These are phyloP conservation scores for Delphinella strobiligena DNA, from an alignment of 2,329 filamentous ascomycete species.

Conservation along the genomic window DNA sequence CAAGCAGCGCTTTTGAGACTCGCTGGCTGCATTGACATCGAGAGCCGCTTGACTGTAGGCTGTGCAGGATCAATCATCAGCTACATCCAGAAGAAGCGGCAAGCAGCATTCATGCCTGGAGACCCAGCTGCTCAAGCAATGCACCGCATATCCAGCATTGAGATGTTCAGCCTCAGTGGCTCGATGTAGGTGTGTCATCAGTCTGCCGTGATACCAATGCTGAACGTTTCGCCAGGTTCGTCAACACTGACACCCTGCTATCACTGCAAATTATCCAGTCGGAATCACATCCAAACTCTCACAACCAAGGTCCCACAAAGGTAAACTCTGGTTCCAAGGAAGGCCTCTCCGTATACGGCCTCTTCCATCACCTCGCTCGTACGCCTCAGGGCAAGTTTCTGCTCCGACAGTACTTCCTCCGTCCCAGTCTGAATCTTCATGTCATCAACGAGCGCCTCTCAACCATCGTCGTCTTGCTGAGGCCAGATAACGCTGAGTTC, in stretches of 20 bases:
- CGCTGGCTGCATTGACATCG: conserved; percentile 58
- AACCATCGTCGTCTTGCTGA: conserved; percentile 54
- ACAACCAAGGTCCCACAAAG: conserved; percentile 57
- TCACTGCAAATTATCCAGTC: conserved; percentile 77
- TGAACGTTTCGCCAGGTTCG: too few species aligned
- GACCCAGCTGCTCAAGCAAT: conserved; percentile 41
- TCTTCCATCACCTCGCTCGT: conserved; percentile 62
- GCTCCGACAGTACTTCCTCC: conserved; percentile 70
- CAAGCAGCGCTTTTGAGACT: conserved; percentile 57
- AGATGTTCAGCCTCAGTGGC: conserved; percentile 60
- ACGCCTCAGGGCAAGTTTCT: conserved; percentile 67
- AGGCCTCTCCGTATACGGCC: conserved; percentile 68
- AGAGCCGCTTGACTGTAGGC: conserved; percentile 61
- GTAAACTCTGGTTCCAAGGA: conserved; percentile 59
- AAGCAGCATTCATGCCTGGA: conserved; percentile 49
- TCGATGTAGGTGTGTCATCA: conserved; percentile 52
- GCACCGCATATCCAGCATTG: conserved; percentile 51
- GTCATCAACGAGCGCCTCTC: conserved; percentile 61
- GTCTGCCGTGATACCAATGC: too few species aligned
- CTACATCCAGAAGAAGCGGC: conserved; percentile 59
- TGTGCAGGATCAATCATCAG: conserved; percentile 81
- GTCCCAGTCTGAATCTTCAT: conserved; percentile 57
- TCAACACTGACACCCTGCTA: conserved; percentile 67
- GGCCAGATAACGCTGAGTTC: conserved; percentile 55
- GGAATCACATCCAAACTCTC: conserved; percentile 71